phyloP scores from a whole-genome alignment of 148 eudicot genomes.

The Fagopyrum esculentum region DNA sequence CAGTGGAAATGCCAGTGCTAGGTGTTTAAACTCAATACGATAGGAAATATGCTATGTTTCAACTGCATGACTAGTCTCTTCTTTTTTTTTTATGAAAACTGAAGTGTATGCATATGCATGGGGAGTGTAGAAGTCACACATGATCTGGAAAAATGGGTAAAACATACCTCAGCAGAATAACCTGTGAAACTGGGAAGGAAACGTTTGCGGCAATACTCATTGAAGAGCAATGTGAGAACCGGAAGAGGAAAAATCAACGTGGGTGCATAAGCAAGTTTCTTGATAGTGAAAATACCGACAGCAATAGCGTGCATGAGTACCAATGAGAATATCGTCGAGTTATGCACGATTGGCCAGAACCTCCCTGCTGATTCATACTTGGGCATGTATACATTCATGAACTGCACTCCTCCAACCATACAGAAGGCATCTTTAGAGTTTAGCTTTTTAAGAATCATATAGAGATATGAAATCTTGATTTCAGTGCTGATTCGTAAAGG shows the following conservation, averaged over 20 bases:
- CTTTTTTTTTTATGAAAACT: no score
- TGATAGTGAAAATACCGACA: conserved; percentile 70
- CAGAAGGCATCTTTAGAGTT: not conserved
- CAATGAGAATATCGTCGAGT: conserved; percentile 65
- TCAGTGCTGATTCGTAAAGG: not conserved
- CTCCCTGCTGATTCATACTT: conserved; percentile 72
- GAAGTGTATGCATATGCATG: not conserved
- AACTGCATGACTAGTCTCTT: not conserved
- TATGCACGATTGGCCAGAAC: conserved; percentile 81
- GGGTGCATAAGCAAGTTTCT: conserved; percentile 68
- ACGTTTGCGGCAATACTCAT: conserved; percentile 69
- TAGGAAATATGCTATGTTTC: not conserved
- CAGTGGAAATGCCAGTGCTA: not conserved
- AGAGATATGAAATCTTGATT: not conserved
- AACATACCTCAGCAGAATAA: conserved; percentile 77
- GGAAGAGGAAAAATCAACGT: conserved; percentile 66
- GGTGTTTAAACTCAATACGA: not conserved
- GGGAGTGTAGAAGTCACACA: not conserved
- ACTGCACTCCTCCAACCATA: conserved; percentile 35
- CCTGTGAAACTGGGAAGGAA: conserved; percentile 67
- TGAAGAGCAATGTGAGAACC: conserved; percentile 69
- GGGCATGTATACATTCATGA: conserved; percentile 71
- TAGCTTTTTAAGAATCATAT: not conserved
- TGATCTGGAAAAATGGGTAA: not conserved
- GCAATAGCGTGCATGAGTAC: conserved; percentile 85